phyloP scores from a whole-genome alignment of 495 filamentous ascomycete species.

The Lophium mytilinum region DNA sequence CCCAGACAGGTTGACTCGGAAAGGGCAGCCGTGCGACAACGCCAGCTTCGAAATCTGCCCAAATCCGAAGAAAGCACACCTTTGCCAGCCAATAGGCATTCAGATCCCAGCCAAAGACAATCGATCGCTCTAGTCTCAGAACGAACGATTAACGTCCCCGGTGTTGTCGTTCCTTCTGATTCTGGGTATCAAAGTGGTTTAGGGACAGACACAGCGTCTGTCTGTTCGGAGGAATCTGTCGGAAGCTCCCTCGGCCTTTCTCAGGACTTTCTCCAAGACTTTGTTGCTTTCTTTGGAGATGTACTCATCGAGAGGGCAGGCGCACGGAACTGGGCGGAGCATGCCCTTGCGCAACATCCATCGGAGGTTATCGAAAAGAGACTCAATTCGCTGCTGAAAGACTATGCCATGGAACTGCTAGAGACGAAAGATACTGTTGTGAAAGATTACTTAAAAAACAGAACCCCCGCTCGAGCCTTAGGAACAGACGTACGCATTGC shows the following conservation, averaged over 20 bases:
- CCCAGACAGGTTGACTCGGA: slow-evolving; percentile 64
- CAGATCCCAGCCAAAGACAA: no score
- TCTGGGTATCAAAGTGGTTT: slow-evolving; percentile 13
- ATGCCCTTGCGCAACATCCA: slow-evolving; percentile 2
- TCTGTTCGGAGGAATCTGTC: slow-evolving; percentile 8
- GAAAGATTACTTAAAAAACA: neutral
- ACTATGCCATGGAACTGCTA: slow-evolving; percentile 1
- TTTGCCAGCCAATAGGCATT: no score
- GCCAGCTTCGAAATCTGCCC: slow-evolving; percentile 51
- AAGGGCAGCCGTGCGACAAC: slow-evolving; percentile 60
- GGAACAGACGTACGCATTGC: neutral
- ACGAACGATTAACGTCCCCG: no score
- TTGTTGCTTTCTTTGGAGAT: slow-evolving; percentile 11
- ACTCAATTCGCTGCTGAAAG: slow-evolving; percentile 3
- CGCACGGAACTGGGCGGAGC: slow-evolving; percentile 3
- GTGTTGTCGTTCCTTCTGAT: neutral
- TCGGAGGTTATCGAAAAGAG: neutral
- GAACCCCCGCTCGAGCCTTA: neutral
- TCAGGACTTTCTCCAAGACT: slow-evolving; percentile 13
- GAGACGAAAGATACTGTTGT: neutral
- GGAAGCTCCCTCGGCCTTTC: slow-evolving; percentile 10
- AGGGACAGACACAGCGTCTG: slow-evolving; percentile 8
- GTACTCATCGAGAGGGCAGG: slow-evolving; percentile 6
- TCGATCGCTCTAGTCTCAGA: no score
- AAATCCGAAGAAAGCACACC: slow-evolving; percentile 46